Evolutionary conservation across 1,284 basidiomycete species (phyloP), one percentile per base, ranked within the genome.

Genomic region (Cronartium ribicola): DNA sequence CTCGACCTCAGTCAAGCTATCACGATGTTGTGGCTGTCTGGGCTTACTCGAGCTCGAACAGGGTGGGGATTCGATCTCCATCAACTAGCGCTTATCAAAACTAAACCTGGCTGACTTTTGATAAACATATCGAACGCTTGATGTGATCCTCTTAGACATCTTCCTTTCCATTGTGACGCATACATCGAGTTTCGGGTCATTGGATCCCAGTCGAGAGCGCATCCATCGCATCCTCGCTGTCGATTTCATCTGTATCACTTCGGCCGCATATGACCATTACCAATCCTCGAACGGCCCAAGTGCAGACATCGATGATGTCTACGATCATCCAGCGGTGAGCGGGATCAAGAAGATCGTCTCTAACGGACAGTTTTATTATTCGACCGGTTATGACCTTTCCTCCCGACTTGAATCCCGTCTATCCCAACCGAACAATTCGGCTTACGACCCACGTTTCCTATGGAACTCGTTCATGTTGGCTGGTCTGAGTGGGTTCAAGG

Each of bases 331-430:
- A 3, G 96, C 93, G 80, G 41, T 69, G 1, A 82, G 87, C 66
- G 90, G 92, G 0, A 86, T 98, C 78, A 90, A 88, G 66, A 97
- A 96, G 82, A 94, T 98, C 66, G 83, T 99, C 6, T 90, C 91
- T 65, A 90, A 89, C 29, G 94, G 94, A 3, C 89, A 90, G 0
- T 99, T 99, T 83, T 99, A 97, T 83, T 96, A 92, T 80, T 89
- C 95, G 22, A 87, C 88, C 76, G 86, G 89, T 4, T 97, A 94
- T 89, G 94, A 98, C 82, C 84, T 98, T 37, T 93, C 92, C 4
- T 89, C 90, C 0, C 84, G 92, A 36, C 83, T 96, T 43, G 84
- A 88, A 29, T 85, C 87, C 40, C 86, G 91, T 6, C 80, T 92
- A 65, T 82, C 85, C 59, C 83, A 87, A 77, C 84, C 86, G 73